Evolutionary conservation across 768 basidiomycete species (phyloP), one percentile per base, ranked within the genome.

Genomic region (Termitomyces sp.): DNA sequence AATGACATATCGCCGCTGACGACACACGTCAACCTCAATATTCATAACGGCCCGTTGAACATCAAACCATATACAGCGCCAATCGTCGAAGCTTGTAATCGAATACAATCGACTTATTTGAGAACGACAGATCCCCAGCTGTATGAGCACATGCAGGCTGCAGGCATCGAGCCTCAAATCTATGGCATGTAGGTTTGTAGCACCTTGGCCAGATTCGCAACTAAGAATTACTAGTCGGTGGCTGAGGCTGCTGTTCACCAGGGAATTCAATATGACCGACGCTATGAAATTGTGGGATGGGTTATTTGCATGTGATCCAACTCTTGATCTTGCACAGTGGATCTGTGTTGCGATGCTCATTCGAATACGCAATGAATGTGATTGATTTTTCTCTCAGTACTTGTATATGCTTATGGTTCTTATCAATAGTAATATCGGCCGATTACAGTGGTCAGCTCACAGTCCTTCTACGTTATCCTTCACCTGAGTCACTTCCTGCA

Each of bases 221-320:
- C 47, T 64, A 21, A 65, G 16, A 34, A 51, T 49, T 23, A 19
- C 27, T 60, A 95, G 93, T 57, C 94, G 97, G 30, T 98, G 95
- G 94, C 76, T 98, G 10, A 81, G 97, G 35, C 74, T 98, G 17
- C 75, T 99, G 6, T 98, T 98, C 71, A 95, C 94, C 4, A 81
- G 97, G 46, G 97, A 99, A 70, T 89, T 98, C 63, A 80, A 76
- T 40, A 82, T 98, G 77, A 64, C 75, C 3, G 86, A 91, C 59
- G 83, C 91, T 0, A 84, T 99, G 83, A 76, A 81, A 32, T 67
- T 99, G n/a, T 98, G 97, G 97, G 97, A 99, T 69, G 94, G 89
- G 0, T 68, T 98, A 9, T 96, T 99, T 68, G 92, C 96, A 0
- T 87, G 85, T 58, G 91, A 94, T 72, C 81, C 89, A 19, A 77